Conservation (phyloP, 371 early-diverging fungal species). For the Mortierella sp. region DNA sequence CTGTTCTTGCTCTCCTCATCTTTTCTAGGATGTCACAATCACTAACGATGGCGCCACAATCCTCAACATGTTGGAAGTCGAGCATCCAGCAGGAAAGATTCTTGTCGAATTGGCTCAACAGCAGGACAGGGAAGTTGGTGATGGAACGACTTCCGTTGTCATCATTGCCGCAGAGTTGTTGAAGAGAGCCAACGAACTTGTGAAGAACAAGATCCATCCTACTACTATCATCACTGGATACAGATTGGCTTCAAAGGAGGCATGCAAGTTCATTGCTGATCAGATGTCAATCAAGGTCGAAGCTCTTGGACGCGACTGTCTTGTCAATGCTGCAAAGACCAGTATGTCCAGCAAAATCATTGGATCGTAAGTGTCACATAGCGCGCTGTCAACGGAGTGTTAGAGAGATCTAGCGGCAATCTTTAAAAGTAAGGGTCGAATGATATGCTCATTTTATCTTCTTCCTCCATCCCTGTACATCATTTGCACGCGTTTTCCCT, state of each 20-base stretch:
- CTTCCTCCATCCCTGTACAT: not conserved
- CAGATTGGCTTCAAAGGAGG: conserved; percentile 98
- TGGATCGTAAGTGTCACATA: conserved; percentile 74
- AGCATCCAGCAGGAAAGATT: conserved; percentile 98
- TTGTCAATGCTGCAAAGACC: conserved; percentile 98
- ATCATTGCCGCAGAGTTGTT: conserved; percentile 99
- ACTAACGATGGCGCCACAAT: conserved; percentile 99
- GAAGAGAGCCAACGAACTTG: conserved; percentile 96
- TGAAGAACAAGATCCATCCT: conserved; percentile 99
- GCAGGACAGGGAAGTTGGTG: conserved; percentile 99
- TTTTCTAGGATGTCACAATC: conserved; percentile 94
- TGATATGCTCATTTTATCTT: not conserved
- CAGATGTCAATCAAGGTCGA: conserved; percentile 96
- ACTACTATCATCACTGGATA: conserved; percentile 99
- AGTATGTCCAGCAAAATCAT: conserved; percentile 99
- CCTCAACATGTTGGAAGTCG: conserved; percentile 95
- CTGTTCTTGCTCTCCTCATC: not conserved
- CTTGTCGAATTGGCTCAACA: conserved; percentile 99
- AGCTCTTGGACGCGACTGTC: conserved; percentile 90
- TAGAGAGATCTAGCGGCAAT: not conserved
- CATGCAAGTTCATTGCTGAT: conserved; percentile 98
- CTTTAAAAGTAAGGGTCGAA: not conserved
- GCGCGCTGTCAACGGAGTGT: not conserved
- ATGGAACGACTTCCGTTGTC: conserved; percentile 99
- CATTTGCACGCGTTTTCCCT: not conserved